Evolutionary conservation across 2,329 filamentous ascomycete species (phyloP).

Genomic region (Didymella segeticola): DNA sequence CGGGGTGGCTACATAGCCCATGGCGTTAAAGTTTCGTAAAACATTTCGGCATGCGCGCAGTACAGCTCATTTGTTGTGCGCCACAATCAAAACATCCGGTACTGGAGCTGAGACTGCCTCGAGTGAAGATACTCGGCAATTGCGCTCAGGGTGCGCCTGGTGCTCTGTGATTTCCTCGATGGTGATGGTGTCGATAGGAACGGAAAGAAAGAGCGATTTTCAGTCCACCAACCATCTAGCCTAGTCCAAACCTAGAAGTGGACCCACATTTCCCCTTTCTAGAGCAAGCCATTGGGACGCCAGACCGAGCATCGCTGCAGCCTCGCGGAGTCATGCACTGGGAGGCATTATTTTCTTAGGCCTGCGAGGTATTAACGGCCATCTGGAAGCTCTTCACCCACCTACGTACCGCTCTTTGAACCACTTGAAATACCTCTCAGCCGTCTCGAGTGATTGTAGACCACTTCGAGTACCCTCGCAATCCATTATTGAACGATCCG

Average conservation of each 20-base stretch:
- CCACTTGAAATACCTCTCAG: too few species aligned
- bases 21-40: conserved; percentile 1
- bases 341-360: too few species aligned
- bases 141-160: not conserved
- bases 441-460: too few species aligned
- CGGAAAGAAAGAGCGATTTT: not conserved
- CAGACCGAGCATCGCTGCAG: too few species aligned
- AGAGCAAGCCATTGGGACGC: not conserved
- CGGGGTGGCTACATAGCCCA: not conserved
- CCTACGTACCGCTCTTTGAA: too few species aligned
- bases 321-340: too few species aligned
- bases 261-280: not conserved
- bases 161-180: not conserved
- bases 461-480: too few species aligned
- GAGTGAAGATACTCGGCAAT: not conserved
- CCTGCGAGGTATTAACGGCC: too few species aligned
- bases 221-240: not conserved
- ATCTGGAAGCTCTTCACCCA: too few species aligned
- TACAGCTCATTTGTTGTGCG: not conserved
- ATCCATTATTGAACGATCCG: too few species aligned
- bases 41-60: not conserved
- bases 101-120: not conserved
- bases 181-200: not conserved
- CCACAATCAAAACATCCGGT: not conserved
- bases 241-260: not conserved